Percentiles rank a stretch among this genome's conserved stretches.
Conservation (phyloP, 768 basidiomycete genomes). For the Suillus lakei region DNA sequence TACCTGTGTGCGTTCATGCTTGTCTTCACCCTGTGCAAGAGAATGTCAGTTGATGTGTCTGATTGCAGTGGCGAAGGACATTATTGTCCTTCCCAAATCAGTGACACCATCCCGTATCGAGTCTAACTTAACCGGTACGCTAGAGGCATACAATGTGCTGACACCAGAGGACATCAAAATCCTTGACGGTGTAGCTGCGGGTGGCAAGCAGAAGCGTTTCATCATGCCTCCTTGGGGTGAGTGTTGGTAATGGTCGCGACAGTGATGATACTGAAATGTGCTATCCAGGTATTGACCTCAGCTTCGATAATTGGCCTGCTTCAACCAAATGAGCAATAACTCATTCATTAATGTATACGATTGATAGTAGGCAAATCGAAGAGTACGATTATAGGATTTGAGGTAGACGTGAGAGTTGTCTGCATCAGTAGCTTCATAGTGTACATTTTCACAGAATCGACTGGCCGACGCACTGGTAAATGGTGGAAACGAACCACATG, state of each 20-base stretch:
- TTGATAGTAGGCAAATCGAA: not conserved
- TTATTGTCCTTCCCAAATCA: conserved; percentile 77
- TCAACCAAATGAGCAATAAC: conserved; percentile 6
- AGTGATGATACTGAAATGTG: conserved; percentile 18
- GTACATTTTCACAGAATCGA: not conserved
- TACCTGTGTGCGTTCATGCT: conserved; percentile 54
- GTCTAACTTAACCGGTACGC: conserved; percentile 57
- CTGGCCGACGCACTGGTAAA: not conserved
- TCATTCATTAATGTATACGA: not conserved
- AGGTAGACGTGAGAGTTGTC: not conserved
- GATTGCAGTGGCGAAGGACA: conserved; percentile 60
- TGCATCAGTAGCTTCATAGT: not conserved
- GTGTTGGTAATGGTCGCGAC: conserved; percentile 29
- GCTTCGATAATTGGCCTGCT: conserved; percentile 67
- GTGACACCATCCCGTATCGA: conserved; percentile 73
- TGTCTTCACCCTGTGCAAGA: conserved; percentile 11
- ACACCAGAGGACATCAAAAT: conserved; percentile 53
- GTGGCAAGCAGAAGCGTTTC: conserved; percentile 72
- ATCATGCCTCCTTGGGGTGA: conserved; percentile 74
- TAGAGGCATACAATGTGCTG: conserved; percentile 51
- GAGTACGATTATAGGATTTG: not conserved
- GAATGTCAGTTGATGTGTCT: not conserved
- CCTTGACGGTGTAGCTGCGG: conserved; percentile 59
- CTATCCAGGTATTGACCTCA: conserved; percentile 60
- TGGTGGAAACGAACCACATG: not conserved